A percentile compares a stretch with the other conserved stretches of the same genome.
Evolutionary conservation across 768 basidiomycete species (phyloP).

Genomic region (Kwoniella sp.): DNA sequence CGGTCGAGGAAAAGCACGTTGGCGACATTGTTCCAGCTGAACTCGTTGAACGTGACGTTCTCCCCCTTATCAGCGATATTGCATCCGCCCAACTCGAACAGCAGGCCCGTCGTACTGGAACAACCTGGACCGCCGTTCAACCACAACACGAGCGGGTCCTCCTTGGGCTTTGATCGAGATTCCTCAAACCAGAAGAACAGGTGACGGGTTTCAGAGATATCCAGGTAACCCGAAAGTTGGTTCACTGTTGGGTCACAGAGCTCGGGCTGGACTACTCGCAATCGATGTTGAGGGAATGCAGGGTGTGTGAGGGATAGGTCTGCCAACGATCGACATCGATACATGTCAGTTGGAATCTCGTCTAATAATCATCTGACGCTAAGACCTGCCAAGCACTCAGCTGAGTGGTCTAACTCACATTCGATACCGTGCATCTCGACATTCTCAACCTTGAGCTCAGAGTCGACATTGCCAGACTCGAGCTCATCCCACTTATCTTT

Average conservation of each 20-base stretch:
- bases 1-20: constrained; percentile 60
- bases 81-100: constrained; percentile 94
- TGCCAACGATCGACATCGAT: constrained; percentile 15
- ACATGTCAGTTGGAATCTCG: not conserved
- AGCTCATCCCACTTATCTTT: constrained; percentile 32
- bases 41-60: constrained; percentile 63
- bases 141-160: constrained; percentile 86
- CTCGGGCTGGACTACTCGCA: constrained; percentile 60
- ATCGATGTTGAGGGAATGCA: constrained; percentile 50
- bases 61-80: constrained; percentile 68
- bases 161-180: constrained; percentile 69
- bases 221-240: constrained; percentile 81
- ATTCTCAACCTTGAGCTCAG: constrained; percentile 31
- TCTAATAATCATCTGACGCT: no score
- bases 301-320: constrained; percentile 53
- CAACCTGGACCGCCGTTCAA: constrained; percentile 43
- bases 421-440: constrained; percentile 40
- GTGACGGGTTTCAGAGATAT: constrained; percentile 75
- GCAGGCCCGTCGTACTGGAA: constrained; percentile 75
- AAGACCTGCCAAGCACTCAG: no score
- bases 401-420: constrained; percentile 31
- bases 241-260: constrained; percentile 79
- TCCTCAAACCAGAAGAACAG: constrained; percentile 90
- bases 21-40: constrained; percentile 82
- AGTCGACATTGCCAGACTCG: constrained; percentile 23